Evolutionary conservation across 2,329 filamentous ascomycete species (phyloP).

Genomic region (Penicillium sclerotiorum): DNA sequence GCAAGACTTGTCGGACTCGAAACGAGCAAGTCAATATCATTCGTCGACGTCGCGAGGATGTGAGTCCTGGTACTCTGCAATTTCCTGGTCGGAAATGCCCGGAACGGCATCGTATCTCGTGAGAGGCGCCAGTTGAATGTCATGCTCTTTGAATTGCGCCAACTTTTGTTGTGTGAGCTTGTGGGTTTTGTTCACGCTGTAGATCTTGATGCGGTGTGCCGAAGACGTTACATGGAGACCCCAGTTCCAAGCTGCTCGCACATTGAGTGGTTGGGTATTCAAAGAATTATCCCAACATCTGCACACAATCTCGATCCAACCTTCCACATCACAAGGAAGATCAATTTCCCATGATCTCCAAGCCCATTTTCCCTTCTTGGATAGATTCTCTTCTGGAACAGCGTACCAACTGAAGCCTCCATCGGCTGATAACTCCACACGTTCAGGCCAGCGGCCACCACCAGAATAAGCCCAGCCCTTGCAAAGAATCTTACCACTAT

Average conservation of each 20-base stretch:
- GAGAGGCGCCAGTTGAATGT: conserved; percentile 36
- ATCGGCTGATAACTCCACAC: conserved; percentile 66
- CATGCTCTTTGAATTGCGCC: conserved; percentile 32
- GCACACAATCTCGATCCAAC: conserved; percentile 62
- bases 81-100: conserved; percentile 32
- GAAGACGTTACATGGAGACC: conserved; percentile 44
- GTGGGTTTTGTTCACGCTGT: conserved; percentile 39
- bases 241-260: conserved; percentile 57
- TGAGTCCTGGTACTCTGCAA: conserved; percentile 33
- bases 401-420: conserved; percentile 68
- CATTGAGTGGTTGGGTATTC: conserved; percentile 61
- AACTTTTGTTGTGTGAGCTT: conserved; percentile 30
- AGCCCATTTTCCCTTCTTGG: conserved; percentile 62
- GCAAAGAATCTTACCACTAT: conserved; percentile 60
- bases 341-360: conserved; percentile 68
- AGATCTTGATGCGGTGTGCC: conserved; percentile 42
- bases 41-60: conserved; percentile 34
- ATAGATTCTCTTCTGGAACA: conserved; percentile 62
- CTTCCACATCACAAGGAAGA: conserved; percentile 63
- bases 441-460: conserved; percentile 61
- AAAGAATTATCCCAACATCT: conserved; percentile 65
- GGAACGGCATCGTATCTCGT: conserved; percentile 36
- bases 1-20: not conserved
- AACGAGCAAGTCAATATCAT: conserved; percentile 5
- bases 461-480: conserved; percentile 63